These are phyloP conservation scores for Pseudogymnoascus sp. DNA, from an alignment of 2,329 filamentous ascomycete genomes.

Conservation along the genomic window DNA sequence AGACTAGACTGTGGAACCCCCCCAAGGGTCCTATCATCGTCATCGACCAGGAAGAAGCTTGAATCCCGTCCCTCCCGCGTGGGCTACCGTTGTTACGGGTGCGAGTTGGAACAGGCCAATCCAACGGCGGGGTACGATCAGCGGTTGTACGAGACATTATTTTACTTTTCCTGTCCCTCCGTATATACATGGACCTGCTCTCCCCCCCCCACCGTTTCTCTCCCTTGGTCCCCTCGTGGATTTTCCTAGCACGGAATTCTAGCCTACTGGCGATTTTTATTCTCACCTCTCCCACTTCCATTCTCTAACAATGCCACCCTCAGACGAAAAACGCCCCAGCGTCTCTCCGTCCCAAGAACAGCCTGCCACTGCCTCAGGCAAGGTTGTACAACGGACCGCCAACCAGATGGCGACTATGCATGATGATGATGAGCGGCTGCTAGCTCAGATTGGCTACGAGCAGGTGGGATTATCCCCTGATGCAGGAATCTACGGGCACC, in stretches of 20 bases:
- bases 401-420: slow-evolving; percentile 39
- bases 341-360: background rate
- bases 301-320: background rate
- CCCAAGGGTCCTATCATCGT: background rate
- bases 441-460: slow-evolving; percentile 54
- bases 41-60: slow-evolving; percentile 5
- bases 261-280: background rate
- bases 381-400: background rate
- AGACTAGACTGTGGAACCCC: background rate
- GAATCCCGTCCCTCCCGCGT: slow-evolving; percentile 5
- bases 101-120: background rate
- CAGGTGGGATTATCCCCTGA: slow-evolving; percentile 37
- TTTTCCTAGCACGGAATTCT: background rate
- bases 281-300: background rate
- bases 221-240: background rate
- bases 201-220: background rate
- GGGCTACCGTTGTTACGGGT: slow-evolving; percentile 7
- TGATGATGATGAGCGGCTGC: slow-evolving; percentile 50
- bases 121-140: slow-evolving; percentile 5
- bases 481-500: background rate
- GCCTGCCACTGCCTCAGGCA: background rate
- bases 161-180: background rate
- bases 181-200: slow-evolving; percentile 3
- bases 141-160: background rate
- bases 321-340: background rate